Conservation (phyloP, 495 filamentous ascomycete species). For the Podospora australis region DNA sequence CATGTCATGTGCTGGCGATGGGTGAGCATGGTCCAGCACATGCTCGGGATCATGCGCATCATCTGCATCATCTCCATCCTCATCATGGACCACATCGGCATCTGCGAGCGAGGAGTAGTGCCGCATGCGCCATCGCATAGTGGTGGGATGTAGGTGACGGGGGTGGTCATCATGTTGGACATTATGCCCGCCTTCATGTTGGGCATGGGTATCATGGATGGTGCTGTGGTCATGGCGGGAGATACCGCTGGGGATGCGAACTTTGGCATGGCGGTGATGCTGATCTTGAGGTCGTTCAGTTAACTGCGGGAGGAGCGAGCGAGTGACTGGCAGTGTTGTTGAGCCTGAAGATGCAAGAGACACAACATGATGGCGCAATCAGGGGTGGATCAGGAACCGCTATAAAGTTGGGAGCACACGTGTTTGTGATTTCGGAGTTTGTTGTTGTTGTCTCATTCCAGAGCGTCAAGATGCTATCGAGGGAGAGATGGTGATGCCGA, state of each 20-base stretch:
- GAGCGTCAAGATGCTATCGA: neutral
- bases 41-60: constrained; percentile 14
- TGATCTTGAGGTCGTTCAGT: too few relatives aligned
- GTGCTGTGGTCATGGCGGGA: neutral
- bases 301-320: neutral
- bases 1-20: constrained; percentile 12
- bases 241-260: neutral
- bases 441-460: neutral
- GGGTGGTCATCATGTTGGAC: constrained; percentile 1
- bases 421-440: neutral
- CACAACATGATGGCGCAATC: neutral
- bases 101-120: constrained; percentile 27
- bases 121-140: constrained; percentile 32
- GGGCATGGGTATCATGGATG: neutral
- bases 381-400: neutral
- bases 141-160: constrained; percentile 29
- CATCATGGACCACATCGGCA: constrained; percentile 15
- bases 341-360: neutral
- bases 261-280: too few relatives aligned
- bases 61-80: constrained; percentile 21
- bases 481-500: neutral
- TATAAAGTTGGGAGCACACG: neutral
- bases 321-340: neutral
- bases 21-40: constrained; percentile 21
- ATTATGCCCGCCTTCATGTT: neutral